phyloP scores from a whole-genome alignment of 345 rosid species.

The Heritiera fomes region DNA sequence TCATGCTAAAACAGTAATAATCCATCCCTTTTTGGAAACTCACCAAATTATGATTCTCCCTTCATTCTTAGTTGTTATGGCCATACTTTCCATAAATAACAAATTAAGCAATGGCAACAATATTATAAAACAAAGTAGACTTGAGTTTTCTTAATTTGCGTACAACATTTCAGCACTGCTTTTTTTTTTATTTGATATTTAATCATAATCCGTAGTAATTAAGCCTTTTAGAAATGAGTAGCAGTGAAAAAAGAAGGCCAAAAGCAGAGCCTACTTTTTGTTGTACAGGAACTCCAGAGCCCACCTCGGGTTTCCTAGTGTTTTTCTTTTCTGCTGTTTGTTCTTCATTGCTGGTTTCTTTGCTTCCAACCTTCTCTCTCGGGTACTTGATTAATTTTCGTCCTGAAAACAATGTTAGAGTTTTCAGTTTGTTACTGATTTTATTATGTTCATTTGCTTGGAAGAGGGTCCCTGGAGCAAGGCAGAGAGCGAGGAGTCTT shows the following conservation, averaged over 20 bases:
- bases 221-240: not conserved
- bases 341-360: conserved; percentile 54
- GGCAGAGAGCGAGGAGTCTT: conserved; percentile 28
- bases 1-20: not conserved
- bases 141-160: not conserved
- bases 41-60: not conserved
- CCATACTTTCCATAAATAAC: not conserved
- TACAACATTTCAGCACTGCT: not conserved
- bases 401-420: not conserved
- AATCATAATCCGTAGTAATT: not conserved
- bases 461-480: conserved; percentile 28
- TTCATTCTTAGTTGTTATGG: not conserved
- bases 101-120: not conserved
- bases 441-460: not conserved
- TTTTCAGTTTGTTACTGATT: not conserved
- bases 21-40: not conserved
- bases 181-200: not conserved
- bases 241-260: not conserved
- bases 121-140: not conserved
- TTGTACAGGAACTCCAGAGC: not conserved
- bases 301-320: conserved; percentile 28
- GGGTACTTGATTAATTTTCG: conserved; percentile 29
- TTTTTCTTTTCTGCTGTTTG: conserved; percentile 41
- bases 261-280: not conserved
- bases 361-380: conserved; percentile 43